These are phyloP conservation scores for Fusarium agapanthi DNA, from an alignment of 2,329 filamentous ascomycete genomes.

Conservation along the genomic window DNA sequence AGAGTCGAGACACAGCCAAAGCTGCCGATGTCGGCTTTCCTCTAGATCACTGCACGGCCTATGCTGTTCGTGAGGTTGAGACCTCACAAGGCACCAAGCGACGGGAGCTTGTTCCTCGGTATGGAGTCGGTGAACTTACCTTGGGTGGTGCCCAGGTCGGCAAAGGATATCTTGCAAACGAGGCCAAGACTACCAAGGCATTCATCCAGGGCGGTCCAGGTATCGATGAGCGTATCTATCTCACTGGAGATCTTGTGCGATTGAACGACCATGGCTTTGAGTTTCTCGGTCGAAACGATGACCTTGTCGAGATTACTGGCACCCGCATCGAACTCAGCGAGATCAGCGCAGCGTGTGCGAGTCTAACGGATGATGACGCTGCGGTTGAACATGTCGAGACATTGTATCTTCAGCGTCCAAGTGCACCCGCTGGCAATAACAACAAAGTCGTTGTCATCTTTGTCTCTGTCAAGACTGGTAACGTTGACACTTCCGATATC, in stretches of 20 bases:
- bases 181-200: conserved; percentile 17
- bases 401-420: not conserved
- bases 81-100: not conserved
- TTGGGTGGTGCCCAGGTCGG: conserved; percentile 14
- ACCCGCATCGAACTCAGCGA: conserved; percentile 23
- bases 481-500: not conserved
- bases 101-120: conserved; percentile 26
- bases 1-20: conserved; percentile 9
- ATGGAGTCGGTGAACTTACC: conserved; percentile 22
- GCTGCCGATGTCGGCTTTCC: conserved; percentile 24
- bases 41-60: conserved; percentile 7
- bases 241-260: conserved; percentile 23
- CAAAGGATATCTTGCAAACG: conserved; percentile 18
- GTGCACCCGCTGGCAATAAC: not conserved
- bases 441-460: conserved; percentile 22
- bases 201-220: conserved; percentile 16
- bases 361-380: conserved; percentile 7
- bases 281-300: conserved; percentile 22
- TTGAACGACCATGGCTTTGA: conserved; percentile 24
- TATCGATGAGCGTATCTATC: conserved; percentile 17
- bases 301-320: conserved; percentile 22
- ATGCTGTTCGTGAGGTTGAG: conserved; percentile 17
- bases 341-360: conserved; percentile 24
- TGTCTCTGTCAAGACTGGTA: conserved; percentile 10
- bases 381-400: conserved; percentile 19